Percentiles rank a stretch among this genome's conserved stretches.
Conservation (phyloP, 805 yeast species). For the Spathaspora boniae region DNA sequence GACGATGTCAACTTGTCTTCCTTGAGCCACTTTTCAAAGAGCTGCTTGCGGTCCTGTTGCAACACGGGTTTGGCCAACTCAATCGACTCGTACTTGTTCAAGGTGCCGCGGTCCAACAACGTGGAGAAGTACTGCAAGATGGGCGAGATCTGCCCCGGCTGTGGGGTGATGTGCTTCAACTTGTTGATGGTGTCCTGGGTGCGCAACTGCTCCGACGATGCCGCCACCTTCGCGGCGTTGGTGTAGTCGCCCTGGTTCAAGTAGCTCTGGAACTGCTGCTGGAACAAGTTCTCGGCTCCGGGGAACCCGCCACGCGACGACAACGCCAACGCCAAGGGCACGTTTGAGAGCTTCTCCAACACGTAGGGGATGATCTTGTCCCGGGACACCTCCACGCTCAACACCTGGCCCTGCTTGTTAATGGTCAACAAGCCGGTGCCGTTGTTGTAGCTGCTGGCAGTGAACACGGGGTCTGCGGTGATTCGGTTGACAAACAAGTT, state of each 20-base stretch:
- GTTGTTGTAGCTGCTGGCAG: conserved; percentile 70
- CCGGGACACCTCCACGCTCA: conserved; percentile 84
- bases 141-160: conserved; percentile 94
- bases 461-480: conserved; percentile 92
- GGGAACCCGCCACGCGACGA: conserved; percentile 96
- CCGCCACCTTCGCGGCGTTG: conserved; percentile 95
- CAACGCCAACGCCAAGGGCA: conserved; percentile 77
- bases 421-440: conserved; percentile 86
- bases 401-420: conserved; percentile 92
- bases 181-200: conserved; percentile 92
- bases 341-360: conserved; percentile 79
- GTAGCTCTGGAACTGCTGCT: conserved; percentile 85
- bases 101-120: conserved; percentile 84
- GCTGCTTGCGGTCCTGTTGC: conserved; percentile 89
- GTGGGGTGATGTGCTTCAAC: conserved; percentile 84
- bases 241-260: conserved; percentile 82
- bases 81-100: conserved; percentile 88
- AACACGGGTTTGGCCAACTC: conserved; percentile 94
- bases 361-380: conserved; percentile 87
- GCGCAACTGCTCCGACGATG: conserved; percentile 88
- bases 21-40: conserved; percentile 93
- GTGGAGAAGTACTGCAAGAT: conserved; percentile 89
- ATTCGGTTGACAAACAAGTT: conserved; percentile 94
- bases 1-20: conserved; percentile 92
- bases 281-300: conserved; percentile 91